Evolutionary conservation across 306 rosid genomes (phyloP).

Genomic region (Fagus crenata): DNA sequence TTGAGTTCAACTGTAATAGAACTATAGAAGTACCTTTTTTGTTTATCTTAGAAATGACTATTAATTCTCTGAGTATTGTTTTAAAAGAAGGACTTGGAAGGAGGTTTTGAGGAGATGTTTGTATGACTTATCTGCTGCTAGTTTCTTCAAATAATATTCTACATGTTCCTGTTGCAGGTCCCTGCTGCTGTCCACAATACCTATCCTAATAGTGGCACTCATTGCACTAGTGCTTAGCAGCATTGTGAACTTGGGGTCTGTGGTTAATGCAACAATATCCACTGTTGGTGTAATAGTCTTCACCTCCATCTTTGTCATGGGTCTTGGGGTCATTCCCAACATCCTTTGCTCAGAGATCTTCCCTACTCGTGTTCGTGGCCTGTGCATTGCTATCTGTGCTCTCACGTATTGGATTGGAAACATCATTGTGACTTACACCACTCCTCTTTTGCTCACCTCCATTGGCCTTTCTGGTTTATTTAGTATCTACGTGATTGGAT

Average conservation of each 20-base stretch:
- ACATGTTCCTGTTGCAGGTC: conserved; percentile 45
- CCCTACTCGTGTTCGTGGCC: conserved; percentile 64
- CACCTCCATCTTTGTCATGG: conserved; percentile 68
- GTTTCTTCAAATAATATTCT: conserved; percentile 12
- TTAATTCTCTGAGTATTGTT: too few relatives aligned
- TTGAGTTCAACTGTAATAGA: too few relatives aligned
- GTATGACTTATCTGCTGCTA: too few relatives aligned
- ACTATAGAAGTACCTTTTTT: too few relatives aligned
- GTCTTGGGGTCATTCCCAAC: conserved; percentile 62
- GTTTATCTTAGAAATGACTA: too few relatives aligned
- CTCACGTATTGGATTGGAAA: conserved; percentile 62
- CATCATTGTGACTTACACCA: conserved; percentile 49
- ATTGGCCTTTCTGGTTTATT: conserved; percentile 61
- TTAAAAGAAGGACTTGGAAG: too few relatives aligned
- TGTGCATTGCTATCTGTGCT: conserved; percentile 66
- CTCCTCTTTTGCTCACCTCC: conserved; percentile 53
- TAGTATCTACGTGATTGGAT: conserved; percentile 47
- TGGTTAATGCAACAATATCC: conserved; percentile 46
- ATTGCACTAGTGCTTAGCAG: conserved; percentile 45
- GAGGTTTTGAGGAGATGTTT: too few relatives aligned
- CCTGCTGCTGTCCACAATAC: conserved; percentile 60
- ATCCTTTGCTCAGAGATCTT: conserved; percentile 67
- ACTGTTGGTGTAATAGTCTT: conserved; percentile 50
- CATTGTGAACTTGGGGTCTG: conserved; percentile 34
- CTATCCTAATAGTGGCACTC: conserved; percentile 55